phyloP scores from a whole-genome alignment of 352 stramenopile species.

The Peronospora destructor region DNA sequence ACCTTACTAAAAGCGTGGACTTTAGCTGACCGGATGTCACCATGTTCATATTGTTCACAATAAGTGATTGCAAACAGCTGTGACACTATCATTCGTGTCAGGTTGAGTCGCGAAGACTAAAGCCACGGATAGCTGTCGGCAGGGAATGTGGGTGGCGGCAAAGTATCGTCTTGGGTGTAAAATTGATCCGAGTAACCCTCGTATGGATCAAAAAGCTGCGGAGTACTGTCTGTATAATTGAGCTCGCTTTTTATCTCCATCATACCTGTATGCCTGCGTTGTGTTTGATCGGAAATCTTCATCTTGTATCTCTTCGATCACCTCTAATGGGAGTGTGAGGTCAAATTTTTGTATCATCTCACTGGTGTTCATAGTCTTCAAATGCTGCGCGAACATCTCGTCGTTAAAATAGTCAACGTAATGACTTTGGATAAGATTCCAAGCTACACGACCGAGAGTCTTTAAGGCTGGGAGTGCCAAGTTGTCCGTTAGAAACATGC shows the following conservation, averaged over 20 bases:
- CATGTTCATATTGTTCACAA: no score
- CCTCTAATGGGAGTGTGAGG: slow-evolving; percentile 23
- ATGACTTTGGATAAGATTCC: slow-evolving; percentile 30
- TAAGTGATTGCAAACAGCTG: no score
- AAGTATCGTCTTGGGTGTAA: slow-evolving; percentile 32
- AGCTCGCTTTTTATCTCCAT: slow-evolving; percentile 20
- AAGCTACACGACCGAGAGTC: slow-evolving; percentile 22
- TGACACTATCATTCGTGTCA: no score
- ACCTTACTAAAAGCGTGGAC: no score
- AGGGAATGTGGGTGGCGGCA: slow-evolving; percentile 31
- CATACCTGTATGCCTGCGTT: slow-evolving; percentile 23
- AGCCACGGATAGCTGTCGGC: slow-evolving; percentile 44
- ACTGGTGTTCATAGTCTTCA: slow-evolving; percentile 35
- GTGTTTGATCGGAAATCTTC: slow-evolving; percentile 24
- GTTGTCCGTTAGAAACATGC: slow-evolving; percentile 36
- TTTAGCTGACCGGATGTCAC: no score
- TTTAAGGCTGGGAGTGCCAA: slow-evolving; percentile 35
- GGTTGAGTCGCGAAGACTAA: slow-evolving; percentile 28
- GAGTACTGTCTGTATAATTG: slow-evolving; percentile 18
- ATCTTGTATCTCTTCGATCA: slow-evolving; percentile 4
- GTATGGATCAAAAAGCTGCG: slow-evolving; percentile 40
- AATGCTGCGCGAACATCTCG: slow-evolving; percentile 20
- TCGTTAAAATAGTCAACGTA: slow-evolving; percentile 40
- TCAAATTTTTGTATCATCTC: slow-evolving; percentile 36
- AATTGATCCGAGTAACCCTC: slow-evolving; percentile 37